Conservation (phyloP, 2,329 filamentous ascomycete species). For the Colletotrichum lupini region DNA sequence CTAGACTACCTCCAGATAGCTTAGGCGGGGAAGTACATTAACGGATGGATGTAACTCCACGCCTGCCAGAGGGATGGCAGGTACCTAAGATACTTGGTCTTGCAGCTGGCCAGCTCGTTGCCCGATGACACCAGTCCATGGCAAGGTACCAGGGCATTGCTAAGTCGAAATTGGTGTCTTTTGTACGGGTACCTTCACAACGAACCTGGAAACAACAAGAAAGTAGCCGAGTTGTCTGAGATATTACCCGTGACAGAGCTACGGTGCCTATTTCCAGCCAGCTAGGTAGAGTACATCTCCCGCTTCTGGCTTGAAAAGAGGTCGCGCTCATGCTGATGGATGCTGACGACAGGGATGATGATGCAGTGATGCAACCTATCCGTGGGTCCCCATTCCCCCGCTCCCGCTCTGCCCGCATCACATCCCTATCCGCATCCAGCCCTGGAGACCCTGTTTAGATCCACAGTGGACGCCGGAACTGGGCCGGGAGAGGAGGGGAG, state of each 20-base stretch:
- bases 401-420: conserved; percentile 3
- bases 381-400: conserved; percentile 8
- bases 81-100: background rate
- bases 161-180: background rate
- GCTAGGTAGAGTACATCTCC: background rate
- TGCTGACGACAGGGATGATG: conserved; percentile 17
- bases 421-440: conserved; percentile 1
- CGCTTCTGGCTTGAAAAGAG: too few species aligned
- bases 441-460: conserved; percentile 12
- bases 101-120: background rate
- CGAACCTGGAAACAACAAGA: background rate
- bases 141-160: background rate
- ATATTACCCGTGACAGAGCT: background rate
- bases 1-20: background rate
- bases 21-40: background rate
- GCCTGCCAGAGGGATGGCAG: background rate
- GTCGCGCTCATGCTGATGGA: background rate
- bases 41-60: background rate
- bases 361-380: conserved; percentile 16
- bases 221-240: background rate
- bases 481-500: conserved; percentile 4
- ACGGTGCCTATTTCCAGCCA: background rate
- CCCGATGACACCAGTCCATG: background rate
- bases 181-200: background rate
- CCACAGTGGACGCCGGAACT: conserved; percentile 26